Conservation (phyloP, 305 asterid species). For the Solanum hybrid region DNA sequence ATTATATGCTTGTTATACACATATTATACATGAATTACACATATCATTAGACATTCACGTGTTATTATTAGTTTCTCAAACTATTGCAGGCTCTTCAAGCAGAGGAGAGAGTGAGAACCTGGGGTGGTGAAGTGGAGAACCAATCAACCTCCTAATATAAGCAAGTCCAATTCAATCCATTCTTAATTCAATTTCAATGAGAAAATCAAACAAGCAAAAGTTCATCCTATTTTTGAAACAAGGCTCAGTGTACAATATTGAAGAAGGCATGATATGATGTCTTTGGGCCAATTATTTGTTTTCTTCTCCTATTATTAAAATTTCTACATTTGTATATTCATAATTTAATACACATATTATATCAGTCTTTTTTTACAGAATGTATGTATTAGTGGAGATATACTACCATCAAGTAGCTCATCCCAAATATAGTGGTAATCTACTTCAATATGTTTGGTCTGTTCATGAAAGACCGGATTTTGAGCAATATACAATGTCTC, state of each 20-base stretch:
- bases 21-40: neutral
- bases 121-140: constrained; percentile 12
- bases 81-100: constrained; percentile 13
- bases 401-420: neutral
- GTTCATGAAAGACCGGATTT: neutral
- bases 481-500: neutral
- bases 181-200: neutral
- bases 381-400: neutral
- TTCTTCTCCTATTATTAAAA: neutral
- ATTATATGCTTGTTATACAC: neutral
- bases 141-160: neutral
- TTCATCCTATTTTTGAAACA: neutral
- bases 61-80: neutral
- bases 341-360: neutral
- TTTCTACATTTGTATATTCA: neutral
- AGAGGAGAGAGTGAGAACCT: constrained; percentile 8
- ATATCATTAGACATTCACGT: neutral
- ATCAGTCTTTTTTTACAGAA: neutral
- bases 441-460: neutral
- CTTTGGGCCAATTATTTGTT: neutral
- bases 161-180: neutral
- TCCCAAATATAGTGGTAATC: neutral
- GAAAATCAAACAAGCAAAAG: neutral
- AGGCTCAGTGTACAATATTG: neutral
- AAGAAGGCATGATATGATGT: neutral